Percentiles rank a stretch among this genome's conserved stretches.
These are phyloP conservation scores for Oryza glumipatula DNA, from an alignment of 176 grass and related monocot genomes.

Conservation along the genomic window DNA sequence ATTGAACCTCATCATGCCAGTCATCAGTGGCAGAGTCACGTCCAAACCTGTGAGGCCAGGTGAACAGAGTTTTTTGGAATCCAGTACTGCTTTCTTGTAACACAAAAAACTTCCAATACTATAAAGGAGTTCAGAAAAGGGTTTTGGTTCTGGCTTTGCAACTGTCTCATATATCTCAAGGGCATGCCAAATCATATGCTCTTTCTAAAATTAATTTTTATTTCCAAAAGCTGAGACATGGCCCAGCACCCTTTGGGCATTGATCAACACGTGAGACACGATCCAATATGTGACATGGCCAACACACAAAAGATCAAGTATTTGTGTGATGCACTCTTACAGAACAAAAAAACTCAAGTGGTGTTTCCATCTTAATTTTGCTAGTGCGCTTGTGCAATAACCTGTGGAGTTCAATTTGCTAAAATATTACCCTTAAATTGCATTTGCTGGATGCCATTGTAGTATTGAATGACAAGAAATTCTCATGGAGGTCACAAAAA, in stretches of 20 bases:
- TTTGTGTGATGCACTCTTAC: neutral
- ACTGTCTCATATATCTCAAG: neutral
- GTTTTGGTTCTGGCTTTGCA: too few relatives aligned
- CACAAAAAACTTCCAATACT: too few relatives aligned
- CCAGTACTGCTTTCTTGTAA: neutral
- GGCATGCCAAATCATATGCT: slow-evolving; percentile 15
- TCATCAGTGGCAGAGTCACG: neutral
- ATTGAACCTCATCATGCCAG: neutral
- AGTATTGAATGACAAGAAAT: neutral
- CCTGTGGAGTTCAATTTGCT: neutral
- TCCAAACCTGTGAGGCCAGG: neutral
- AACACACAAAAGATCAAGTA: neutral
- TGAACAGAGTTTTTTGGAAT: neutral
- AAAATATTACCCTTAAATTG: too few relatives aligned
- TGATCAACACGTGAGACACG: too few relatives aligned
- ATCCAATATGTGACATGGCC: neutral
- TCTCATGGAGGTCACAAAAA: neutral
- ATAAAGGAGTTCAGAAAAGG: too few relatives aligned
- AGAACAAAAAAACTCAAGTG: neutral
- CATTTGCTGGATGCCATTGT: neutral
- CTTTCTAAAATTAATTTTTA: neutral
- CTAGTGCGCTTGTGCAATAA: slow-evolving; percentile 7
- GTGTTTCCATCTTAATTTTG: neutral
- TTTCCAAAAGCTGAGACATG: neutral
- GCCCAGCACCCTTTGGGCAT: too few relatives aligned